Conservation (phyloP, 192 early-diverging fungal genomes). For the Gaertneriomyces sp. region DNA sequence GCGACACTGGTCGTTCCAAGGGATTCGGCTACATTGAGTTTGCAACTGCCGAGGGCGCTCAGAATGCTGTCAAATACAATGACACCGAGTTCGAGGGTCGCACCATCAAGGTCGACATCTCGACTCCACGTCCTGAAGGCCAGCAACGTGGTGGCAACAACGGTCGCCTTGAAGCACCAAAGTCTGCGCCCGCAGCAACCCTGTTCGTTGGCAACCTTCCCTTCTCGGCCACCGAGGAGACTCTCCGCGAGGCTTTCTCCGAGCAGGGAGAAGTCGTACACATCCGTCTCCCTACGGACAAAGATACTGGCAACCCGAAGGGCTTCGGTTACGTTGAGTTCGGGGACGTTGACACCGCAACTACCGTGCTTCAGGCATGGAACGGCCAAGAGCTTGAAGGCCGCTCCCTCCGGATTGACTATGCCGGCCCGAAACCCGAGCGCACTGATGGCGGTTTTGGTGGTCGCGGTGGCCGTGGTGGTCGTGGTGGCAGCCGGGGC, state of each 20-base stretch:
- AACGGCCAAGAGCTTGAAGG: constrained; percentile 75
- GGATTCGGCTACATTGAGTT: constrained; percentile 93
- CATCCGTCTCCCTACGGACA: constrained; percentile 71
- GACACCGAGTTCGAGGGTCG: constrained; percentile 82
- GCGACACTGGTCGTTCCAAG: constrained; percentile 68
- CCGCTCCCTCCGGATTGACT: constrained; percentile 85
- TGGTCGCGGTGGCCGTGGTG: constrained; percentile 27
- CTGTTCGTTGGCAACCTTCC: constrained; percentile 80
- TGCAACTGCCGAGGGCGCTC: constrained; percentile 54
- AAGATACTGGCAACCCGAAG: constrained; percentile 69
- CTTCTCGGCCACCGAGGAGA: constrained; percentile 65
- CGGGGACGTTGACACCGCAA: constrained; percentile 43
- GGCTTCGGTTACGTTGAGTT: constrained; percentile 58
- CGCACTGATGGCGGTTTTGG: constrained; percentile 14
- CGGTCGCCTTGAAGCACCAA: constrained; percentile 39
- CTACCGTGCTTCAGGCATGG: constrained; percentile 64
- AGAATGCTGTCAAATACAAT: constrained; percentile 63
- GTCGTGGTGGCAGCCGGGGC: constrained; percentile 45
- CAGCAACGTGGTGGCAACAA: constrained; percentile 33
- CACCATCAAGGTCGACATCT: constrained; percentile 71
- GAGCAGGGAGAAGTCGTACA: constrained; percentile 58
- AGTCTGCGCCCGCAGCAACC: constrained; percentile 59
- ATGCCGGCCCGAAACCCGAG: constrained; percentile 47
- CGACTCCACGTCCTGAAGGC: constrained; percentile 46
- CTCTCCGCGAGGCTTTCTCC: constrained; percentile 49